phyloP scores from a whole-genome alignment of 2,329 filamentous ascomycete genomes.

The Rhytidhysteron rufulum region DNA sequence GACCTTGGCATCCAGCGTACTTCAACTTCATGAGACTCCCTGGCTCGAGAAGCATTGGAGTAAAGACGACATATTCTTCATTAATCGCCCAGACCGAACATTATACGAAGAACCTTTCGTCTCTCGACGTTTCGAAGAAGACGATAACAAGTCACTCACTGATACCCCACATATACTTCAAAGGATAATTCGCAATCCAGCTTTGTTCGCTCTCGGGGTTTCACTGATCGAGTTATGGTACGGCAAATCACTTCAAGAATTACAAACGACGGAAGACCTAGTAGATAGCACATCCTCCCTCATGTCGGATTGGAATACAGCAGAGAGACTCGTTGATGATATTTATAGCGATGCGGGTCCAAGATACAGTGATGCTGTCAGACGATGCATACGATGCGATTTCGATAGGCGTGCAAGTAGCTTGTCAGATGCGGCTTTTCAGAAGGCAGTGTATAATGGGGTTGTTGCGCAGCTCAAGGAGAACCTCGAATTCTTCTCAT shows the following conservation, averaged over 20 bases:
- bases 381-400: slow-evolving; percentile 29
- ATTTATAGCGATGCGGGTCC: slow-evolving; percentile 23
- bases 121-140: slow-evolving; percentile 9
- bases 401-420: slow-evolving; percentile 20
- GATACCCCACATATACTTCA: not conserved
- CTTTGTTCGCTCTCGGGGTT: slow-evolving; percentile 30
- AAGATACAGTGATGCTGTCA: slow-evolving; percentile 27
- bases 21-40: slow-evolving; percentile 20
- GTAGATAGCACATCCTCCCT: slow-evolving; percentile 9
- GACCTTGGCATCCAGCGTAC: slow-evolving; percentile 16
- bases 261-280: slow-evolving; percentile 13
- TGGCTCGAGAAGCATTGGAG: slow-evolving; percentile 21
- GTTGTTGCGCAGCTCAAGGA: slow-evolving; percentile 27
- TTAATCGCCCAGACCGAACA: slow-evolving; percentile 10
- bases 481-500: slow-evolving; percentile 14
- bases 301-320: slow-evolving; percentile 18
- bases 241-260: slow-evolving; percentile 16
- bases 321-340: slow-evolving; percentile 20
- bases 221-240: slow-evolving; percentile 34
- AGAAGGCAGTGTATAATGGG: slow-evolving; percentile 24
- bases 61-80: slow-evolving; percentile 19
- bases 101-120: slow-evolving; percentile 17
- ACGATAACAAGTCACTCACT: not conserved
- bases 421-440: slow-evolving; percentile 24
- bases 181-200: slow-evolving; percentile 25